phyloP scores from a whole-genome alignment of 139 green algal species.

The Chlorella sp. region DNA sequence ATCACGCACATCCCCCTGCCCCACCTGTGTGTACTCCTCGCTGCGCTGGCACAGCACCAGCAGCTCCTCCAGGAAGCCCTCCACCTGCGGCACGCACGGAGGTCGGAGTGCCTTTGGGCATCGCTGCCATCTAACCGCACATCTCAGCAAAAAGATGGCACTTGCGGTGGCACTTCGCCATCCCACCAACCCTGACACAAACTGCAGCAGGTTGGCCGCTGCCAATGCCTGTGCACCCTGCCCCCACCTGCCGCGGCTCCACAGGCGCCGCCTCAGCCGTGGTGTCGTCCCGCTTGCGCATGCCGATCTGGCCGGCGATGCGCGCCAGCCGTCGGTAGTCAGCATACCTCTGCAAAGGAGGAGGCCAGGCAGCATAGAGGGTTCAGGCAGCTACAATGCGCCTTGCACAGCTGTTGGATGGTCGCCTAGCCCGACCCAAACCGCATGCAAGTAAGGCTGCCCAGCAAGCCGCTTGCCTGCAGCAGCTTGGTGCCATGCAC shows the following conservation, averaged over 20 bases:
- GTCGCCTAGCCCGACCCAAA: too few species aligned
- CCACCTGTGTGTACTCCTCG: conserved; percentile 89
- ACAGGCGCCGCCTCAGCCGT: conserved; percentile 27
- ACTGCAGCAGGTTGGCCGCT: too few species aligned
- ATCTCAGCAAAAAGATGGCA: too few species aligned
- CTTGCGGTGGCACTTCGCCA: too few species aligned
- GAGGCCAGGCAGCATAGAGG: too few species aligned
- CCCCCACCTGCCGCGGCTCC: conserved; percentile 55
- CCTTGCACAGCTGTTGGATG: too few species aligned
- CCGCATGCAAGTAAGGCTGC: too few species aligned
- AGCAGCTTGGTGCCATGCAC: conserved; percentile 69
- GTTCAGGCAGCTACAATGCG: too few species aligned
- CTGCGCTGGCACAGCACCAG: conserved; percentile 80
- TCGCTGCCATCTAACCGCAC: too few species aligned
- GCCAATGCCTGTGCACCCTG: too few species aligned
- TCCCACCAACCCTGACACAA: too few species aligned
- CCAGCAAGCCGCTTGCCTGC: conserved; percentile 45
- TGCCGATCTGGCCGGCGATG: conserved; percentile 68
- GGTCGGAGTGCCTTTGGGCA: too few species aligned
- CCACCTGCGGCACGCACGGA: conserved; percentile 58
- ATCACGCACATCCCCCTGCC: neutral
- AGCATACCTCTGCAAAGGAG: conserved; percentile 51
- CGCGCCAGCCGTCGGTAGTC: conserved; percentile 73
- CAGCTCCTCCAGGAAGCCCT: conserved; percentile 84
- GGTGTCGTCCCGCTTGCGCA: conserved; percentile 39